Base-by-base conservation (phyloP, 140 eudicot species). In the Bidens hawaiensis region DNA sequence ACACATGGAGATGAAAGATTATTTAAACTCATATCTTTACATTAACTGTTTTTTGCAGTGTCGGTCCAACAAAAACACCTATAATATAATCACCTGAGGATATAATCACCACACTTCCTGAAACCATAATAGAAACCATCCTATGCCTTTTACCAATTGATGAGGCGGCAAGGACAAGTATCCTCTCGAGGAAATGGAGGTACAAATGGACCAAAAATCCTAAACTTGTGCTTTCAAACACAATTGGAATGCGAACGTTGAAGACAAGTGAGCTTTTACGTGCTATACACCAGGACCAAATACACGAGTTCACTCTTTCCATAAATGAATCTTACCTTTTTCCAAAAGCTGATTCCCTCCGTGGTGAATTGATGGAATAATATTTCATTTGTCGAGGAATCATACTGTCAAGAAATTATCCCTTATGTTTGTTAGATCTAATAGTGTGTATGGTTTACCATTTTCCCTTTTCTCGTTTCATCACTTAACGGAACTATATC, bases 401-500 rank as follows among this genome's bases (percentile, higher is more conserved):
- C 38, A 42, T 43, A 30, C 49, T 15, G 52, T 64, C 60, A 27
- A 68, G 57, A 68, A 56, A 17, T 17, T 68, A 9, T 40, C 7
- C 5, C 65, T 68, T 36, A 13, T 3, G 15, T 13, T 15, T 41
- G 34, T 2, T 0, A 12, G 8, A 38, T 7, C 3, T 15, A 8
- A 13, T 34, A 34, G 2, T 4, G n/a, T n/a, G n/a, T 27, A 9
- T 9, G 13, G 11, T 51, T 42, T 54, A 11, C 73, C 73, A 4
- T 25, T 56, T 9, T 68, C 73, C 16, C 8, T 68, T 19, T 68
- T 55, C 30, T 12, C 33, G 2, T 26, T 62, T 42, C 26, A 43
- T 16, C 56, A 74, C 8, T 23, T 79, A 53, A 79, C 65, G 12
- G 55, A 75, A 21, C 59, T 75, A 67, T 45, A 54, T 30, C 75